Evolutionary conservation across 2,329 filamentous ascomycete genomes (phyloP).

Genomic region (Trichoderma sp.): DNA sequence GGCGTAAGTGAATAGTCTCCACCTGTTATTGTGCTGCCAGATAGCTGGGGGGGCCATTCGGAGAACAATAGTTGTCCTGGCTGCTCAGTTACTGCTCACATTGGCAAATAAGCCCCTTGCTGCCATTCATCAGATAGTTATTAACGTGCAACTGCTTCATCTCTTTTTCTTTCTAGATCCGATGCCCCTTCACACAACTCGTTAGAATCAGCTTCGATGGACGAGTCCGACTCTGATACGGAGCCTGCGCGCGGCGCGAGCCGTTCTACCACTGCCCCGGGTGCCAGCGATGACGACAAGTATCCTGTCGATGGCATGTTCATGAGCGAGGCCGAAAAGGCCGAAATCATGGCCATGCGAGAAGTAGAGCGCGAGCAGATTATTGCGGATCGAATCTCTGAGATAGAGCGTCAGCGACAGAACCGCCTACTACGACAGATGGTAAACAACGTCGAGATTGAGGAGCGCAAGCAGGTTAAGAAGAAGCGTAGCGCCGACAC

Average conservation of each 20-base stretch:
- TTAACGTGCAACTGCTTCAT: constrained; percentile 7
- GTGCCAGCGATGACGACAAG: constrained; percentile 58
- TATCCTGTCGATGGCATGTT: constrained; percentile 90
- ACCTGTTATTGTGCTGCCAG: constrained; percentile 4
- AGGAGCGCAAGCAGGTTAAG: constrained; percentile 49
- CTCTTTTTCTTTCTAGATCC: constrained; percentile 52
- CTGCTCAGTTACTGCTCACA: not conserved
- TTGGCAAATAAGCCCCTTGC: not conserved
- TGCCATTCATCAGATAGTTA: not conserved
- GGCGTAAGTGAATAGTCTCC: constrained; percentile 36
- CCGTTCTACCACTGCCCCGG: constrained; percentile 40
- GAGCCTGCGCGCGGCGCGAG: constrained; percentile 43
- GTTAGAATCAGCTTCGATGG: constrained; percentile 81
- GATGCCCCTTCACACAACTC: constrained; percentile 65
- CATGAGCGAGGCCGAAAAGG: constrained; percentile 68
- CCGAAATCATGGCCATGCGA: constrained; percentile 76
- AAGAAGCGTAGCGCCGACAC: constrained; percentile 76
- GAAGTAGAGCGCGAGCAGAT: constrained; percentile 90
- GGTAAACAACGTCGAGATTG: constrained; percentile 63
- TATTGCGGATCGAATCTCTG: constrained; percentile 79
- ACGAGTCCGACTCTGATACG: constrained; percentile 70
- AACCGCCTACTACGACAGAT: constrained; percentile 78
- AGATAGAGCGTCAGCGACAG: constrained; percentile 78
- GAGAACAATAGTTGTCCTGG: not conserved
- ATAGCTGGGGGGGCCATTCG: not conserved